A percentile compares a stretch with the other conserved stretches of the same genome.
These are phyloP conservation scores for Haplosporangium gracile DNA, from an alignment of 192 early-diverging fungal species.

Conservation along the genomic window DNA sequence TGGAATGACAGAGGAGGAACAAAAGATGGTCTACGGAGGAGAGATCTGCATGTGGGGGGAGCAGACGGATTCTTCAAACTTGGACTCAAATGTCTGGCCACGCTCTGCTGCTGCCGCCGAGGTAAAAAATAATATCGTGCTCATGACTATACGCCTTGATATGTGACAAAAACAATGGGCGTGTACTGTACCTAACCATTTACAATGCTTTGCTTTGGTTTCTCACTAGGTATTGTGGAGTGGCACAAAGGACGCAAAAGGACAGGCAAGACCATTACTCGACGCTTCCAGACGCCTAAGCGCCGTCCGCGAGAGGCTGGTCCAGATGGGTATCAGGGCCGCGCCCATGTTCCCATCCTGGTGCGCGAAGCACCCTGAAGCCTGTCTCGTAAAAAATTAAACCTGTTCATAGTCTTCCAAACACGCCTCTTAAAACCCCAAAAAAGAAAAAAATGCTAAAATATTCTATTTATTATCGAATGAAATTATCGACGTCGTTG, in stretches of 20 bases:
- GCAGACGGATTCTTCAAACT: constrained; percentile 71
- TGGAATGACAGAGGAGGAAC: constrained; percentile 18
- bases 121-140: constrained; percentile 17
- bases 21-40: constrained; percentile 58
- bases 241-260: constrained; percentile 63
- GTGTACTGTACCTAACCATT: not conserved
- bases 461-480: not conserved
- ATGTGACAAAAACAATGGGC: not conserved
- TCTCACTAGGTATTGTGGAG: constrained; percentile 67
- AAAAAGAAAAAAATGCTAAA: not conserved
- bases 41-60: constrained; percentile 84
- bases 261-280: constrained; percentile 64
- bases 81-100: constrained; percentile 81
- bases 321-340: constrained; percentile 73
- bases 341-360: constrained; percentile 81
- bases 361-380: constrained; percentile 62
- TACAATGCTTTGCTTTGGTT: not conserved
- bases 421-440: too few species aligned
- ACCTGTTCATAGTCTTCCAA: not conserved
- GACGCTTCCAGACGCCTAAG: constrained; percentile 76
- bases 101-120: constrained; percentile 80
- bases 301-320: constrained; percentile 78
- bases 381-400: constrained; percentile 17
- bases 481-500: constrained; percentile 19
- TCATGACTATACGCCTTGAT: too few species aligned